Base-by-base conservation (phyloP, 352 stramenopile genomes). In the Pythium angustatum region DNA sequence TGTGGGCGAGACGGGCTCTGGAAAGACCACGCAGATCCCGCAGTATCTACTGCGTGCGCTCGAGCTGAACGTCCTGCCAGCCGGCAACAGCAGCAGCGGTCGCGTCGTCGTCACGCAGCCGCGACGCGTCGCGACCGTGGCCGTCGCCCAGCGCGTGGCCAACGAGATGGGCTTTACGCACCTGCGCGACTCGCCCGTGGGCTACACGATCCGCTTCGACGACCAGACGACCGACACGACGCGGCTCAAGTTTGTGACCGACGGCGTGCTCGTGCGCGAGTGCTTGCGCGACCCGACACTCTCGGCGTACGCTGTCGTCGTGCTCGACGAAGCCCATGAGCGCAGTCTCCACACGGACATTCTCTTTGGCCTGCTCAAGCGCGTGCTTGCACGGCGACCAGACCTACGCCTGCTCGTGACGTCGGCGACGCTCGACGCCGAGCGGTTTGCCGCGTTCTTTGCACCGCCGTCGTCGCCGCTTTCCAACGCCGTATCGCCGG, bases 1-100 rank as follows among this genome's bases (percentile, higher is more conserved):
- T 55, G 78, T 94, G 19, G 85, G 84, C 33, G 94, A 98, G 66
- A 98, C 96, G 0, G 96, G 96, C 17, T 98, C 86, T 14, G 97
- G 97, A 40, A 99, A 99, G 75, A 99, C 97, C 24, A 99, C 97
- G 15, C 98, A 99, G 81, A 98, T 99, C 44, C 97, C 98, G 8
- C 98, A 99, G 78, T 99, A 98, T 69, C 73, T 99, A 8, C 64
- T 87, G 27, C 65, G 68, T 34, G 74, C 92, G 26, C 70, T 75
- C 5, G 55, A 55, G 11, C 53, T 33, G 30, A 19, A 44, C 14
- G 57, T 30, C 19, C 65, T 71, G 34, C n/a, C 44, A 27, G 81
- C 60, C 72, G 19, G 2, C 26, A 91, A 77, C 76, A 67, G 69
- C 15, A 48, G 6, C 0, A 28, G n/a, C 28, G 55, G 58, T 47